Evolutionary conservation across 2,329 filamentous ascomycete species (phyloP), one percentile per base, ranked within the genome.

Genomic region (Penicillium griseofulvum): DNA sequence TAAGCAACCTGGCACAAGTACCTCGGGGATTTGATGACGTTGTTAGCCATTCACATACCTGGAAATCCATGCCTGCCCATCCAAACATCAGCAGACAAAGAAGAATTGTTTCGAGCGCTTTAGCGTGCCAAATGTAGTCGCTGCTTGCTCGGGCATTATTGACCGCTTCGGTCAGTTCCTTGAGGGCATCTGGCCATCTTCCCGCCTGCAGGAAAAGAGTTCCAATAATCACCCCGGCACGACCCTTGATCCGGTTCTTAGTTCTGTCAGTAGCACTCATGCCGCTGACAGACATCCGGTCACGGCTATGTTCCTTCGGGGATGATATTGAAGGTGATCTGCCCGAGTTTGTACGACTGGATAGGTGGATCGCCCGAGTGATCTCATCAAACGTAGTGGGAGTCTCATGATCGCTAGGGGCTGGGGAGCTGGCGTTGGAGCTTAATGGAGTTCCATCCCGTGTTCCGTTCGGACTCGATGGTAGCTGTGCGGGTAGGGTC

Each of bases 111-210:
- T 99, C 95, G 19, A 99, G 80, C 1, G 91, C 92, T 74, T 97
- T 97, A 17, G 90, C 94, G 75, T 97, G 91, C 93, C 94, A 99
- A n/a, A 97, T 73, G 73, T 96, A 90, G 73, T 99, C 94, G 65
- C 91, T 92, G 55, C 89, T 83, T 36, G 85, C 86, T 65, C 90
- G 88, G 16, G 91, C 88, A 63, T 87, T 85, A 10, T 83, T 83
- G 2, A 89, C 91, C 51, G 88, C 90, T 57, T 97, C 93, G 10
- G 85, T 80, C 22, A 97, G 82, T 68, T 96, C 90, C 70, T 85
- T 88, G 43, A 97, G 73, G 8, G 93, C 92, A 74, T 97, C 92
- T 45, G 81, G 84, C 91, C 94, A 97, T 59, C 91, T 85, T 26
- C 94, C 94, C 50, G 91, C 89, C 72, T 92, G 89, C 63, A 99